Evolutionary conservation across 2,329 filamentous ascomycete genomes (phyloP).

Genomic region (Exophiala sideris): DNA sequence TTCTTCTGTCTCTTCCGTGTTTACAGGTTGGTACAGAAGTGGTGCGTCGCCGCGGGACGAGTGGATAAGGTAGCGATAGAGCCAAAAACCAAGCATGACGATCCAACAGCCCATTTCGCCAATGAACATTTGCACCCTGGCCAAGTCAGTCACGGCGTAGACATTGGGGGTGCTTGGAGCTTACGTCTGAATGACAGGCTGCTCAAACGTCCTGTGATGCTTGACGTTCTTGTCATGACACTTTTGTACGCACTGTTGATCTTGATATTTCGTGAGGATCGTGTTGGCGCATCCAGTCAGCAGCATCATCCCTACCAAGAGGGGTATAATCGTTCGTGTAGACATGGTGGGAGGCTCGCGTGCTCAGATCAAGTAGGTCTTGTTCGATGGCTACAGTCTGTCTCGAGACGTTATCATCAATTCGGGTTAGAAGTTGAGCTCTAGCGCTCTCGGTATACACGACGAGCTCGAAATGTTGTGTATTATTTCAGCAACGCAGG

Average conservation of each 20-base stretch:
- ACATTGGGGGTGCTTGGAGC: conserved; percentile 19
- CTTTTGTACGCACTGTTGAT: conserved; percentile 94
- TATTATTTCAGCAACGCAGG: neutral
- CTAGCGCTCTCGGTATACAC: no score
- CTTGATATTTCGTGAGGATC: conserved; percentile 87
- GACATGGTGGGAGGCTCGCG: conserved; percentile 55
- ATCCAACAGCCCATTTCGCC: conserved; percentile 97
- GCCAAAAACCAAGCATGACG: conserved; percentile 67
- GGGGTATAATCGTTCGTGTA: conserved; percentile 67
- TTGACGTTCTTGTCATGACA: conserved; percentile 69
- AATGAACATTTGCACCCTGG: conserved; percentile 84
- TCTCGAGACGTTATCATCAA: neutral
- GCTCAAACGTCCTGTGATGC: conserved; percentile 74
- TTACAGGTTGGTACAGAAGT: conserved; percentile 63
- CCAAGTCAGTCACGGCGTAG: conserved; percentile 11
- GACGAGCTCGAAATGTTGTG: neutral
- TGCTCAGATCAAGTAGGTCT: neutral
- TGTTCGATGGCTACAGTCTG: neutral
- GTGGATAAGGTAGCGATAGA: conserved; percentile 52
- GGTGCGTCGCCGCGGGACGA: conserved; percentile 38
- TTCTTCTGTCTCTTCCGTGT: conserved; percentile 44
- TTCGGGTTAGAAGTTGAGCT: conserved; percentile 2
- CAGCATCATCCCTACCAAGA: conserved; percentile 94
- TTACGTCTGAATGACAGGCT: conserved; percentile 88
- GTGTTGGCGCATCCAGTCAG: conserved; percentile 96